These are phyloP conservation scores for Cubamyces lactineus DNA, from an alignment of 768 basidiomycete genomes.

Conservation along the genomic window DNA sequence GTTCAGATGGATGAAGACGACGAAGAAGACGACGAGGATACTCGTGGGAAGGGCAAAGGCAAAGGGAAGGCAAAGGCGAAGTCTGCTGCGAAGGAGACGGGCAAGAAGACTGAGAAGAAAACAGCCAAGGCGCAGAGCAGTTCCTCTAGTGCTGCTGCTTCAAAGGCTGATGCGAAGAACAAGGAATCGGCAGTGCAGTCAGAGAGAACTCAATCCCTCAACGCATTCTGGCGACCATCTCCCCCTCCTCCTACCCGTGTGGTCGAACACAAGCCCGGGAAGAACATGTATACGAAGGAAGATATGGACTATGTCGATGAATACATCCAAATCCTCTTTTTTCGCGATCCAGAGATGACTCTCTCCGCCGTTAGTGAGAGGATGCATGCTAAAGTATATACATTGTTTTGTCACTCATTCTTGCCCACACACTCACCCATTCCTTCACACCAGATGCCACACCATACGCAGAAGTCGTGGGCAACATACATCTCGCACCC, in stretches of 20 bases:
- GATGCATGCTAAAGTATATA: constrained; percentile 51
- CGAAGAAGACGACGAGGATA: constrained; percentile 4
- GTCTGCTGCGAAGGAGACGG: not conserved
- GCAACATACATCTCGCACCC: constrained; percentile 36
- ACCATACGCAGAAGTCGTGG: constrained; percentile 61
- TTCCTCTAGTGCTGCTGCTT: not conserved
- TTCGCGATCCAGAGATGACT: constrained; percentile 51
- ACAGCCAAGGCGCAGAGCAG: not conserved
- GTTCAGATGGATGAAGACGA: not conserved
- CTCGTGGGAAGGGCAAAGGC: not conserved
- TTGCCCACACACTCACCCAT: not conserved
- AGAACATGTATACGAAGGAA: constrained; percentile 46
- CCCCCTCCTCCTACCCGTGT: constrained; percentile 23
- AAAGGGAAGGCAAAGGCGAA: constrained; percentile 1
- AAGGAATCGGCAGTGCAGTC: not conserved
- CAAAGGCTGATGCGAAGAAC: not conserved
- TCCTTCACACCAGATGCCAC: constrained; percentile 52
- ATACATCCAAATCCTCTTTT: constrained; percentile 51
- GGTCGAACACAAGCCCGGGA: constrained; percentile 5
- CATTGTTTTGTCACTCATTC: not conserved
- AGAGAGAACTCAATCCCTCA: not conserved
- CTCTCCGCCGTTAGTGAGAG: constrained; percentile 40
- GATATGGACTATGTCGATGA: constrained; percentile 53
- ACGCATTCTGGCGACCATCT: constrained; percentile 11
- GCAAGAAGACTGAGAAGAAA: not conserved